Percentiles rank a stretch among this genome's conserved stretches.
Evolutionary conservation across 2,329 filamentous ascomycete species (phyloP).

Genomic region (Ustilaginoidea virens): DNA sequence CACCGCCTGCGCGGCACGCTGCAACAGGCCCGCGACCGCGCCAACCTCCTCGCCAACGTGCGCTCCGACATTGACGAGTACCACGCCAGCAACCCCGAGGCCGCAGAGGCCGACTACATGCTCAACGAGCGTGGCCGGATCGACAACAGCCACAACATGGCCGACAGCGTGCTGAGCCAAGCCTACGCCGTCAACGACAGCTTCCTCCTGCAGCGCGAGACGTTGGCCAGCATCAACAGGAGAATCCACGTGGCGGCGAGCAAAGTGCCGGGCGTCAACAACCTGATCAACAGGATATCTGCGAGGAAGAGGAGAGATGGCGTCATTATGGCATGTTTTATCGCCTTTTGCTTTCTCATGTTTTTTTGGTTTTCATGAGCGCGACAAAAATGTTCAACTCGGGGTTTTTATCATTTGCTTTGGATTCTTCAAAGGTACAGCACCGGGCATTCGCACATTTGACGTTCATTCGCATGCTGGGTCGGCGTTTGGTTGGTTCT

Average conservation of each 20-base stretch:
- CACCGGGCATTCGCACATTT: too few relatives aligned
- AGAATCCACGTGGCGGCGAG: slow-evolving; percentile 80
- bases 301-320: slow-evolving; percentile 90
- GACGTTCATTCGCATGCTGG: slow-evolving; percentile 8
- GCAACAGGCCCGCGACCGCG: slow-evolving; percentile 64
- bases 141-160: slow-evolving; percentile 78
- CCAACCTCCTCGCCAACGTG: slow-evolving; percentile 81
- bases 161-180: slow-evolving; percentile 82
- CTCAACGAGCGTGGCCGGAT: slow-evolving; percentile 73
- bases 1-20: slow-evolving; percentile 59
- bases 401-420: background rate
- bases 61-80: slow-evolving; percentile 86
- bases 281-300: slow-evolving; percentile 80
- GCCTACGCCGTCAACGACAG: slow-evolving; percentile 93
- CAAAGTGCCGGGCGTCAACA: slow-evolving; percentile 86
- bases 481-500: slow-evolving; percentile 16
- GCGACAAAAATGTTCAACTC: background rate
- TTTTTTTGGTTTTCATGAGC: slow-evolving; percentile 67
- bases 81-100: slow-evolving; percentile 63
- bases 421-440: too few relatives aligned
- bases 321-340: slow-evolving; percentile 80
- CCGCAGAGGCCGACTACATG: slow-evolving; percentile 93
- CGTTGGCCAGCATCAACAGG: slow-evolving; percentile 73
- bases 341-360: slow-evolving; percentile 81
- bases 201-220: slow-evolving; percentile 78